Base-by-base conservation (phyloP, 768 basidiomycete species). In the Suillus lakei region DNA sequence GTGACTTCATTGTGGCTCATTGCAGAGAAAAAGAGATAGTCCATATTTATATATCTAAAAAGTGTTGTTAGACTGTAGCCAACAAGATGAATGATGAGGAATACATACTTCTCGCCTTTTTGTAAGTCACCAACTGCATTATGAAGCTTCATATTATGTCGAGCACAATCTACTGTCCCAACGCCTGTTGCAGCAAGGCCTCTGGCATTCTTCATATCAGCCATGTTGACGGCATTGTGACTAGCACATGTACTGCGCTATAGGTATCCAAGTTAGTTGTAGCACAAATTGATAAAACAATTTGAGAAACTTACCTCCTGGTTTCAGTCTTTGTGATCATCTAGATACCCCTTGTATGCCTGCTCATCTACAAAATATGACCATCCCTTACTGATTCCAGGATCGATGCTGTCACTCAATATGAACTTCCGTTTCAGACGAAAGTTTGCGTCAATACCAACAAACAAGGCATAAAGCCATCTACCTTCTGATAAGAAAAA, bases 61-160 rank as follows among this genome's bases (percentile, higher is more conserved):
- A 38, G 41, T n/a, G 41, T 43, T 44, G 43, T 44, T 18, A 30
- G 1, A 3, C 62, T 39, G 36, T n/a, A n/a, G n/a, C n/a, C n/a
- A 54, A 60, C 39, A 21, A 36, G 39, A 50, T 43, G 51, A 16
- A n/a, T n/a, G n/a, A n/a, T n/a, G n/a, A 39, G 10, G 8, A 26
- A 55, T n/a, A 44, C 58, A 12, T 32, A 72, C 71, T 68, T 53
- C 39, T 72, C 70, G 1, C 71, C 71, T 12, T 51, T 72, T 34
- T 75, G 71, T 5, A 75, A 48, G 51, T 75, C 68, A 0, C 71
- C 71, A 0, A 74, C 65, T 5, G 73, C 67, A 26, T 59, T 66
- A 1, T 73, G 73, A 0, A 70, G 67, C 10, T 74, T 72, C 67
- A 79, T 71, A 21, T 78, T 71, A 59, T 79, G 78, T 0, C 75